These are phyloP conservation scores for Trichoderma atrobrunneum DNA, from an alignment of 2,329 filamentous ascomycete genomes.

Conservation along the genomic window DNA sequence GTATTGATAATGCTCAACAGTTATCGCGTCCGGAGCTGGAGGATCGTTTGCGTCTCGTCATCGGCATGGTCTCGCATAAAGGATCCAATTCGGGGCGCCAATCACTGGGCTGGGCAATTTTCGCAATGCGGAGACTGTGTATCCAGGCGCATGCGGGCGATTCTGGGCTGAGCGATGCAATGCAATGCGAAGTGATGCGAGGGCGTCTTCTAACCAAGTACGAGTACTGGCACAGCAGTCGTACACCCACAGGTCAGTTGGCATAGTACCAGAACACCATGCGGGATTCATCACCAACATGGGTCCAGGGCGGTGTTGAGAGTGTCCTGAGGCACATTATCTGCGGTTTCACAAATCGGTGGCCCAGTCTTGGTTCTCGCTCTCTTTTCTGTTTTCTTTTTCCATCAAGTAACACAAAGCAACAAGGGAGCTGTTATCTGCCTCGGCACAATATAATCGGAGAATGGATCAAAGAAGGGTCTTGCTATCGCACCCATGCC, in stretches of 20 bases:
- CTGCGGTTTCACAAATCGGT: conserved; percentile 4
- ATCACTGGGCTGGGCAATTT: not conserved
- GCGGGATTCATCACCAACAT: not conserved
- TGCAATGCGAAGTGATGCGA: not conserved
- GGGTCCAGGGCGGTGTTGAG: not conserved
- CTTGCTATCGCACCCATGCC: conserved; percentile 11
- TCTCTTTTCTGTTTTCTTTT: not conserved
- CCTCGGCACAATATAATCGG: not conserved
- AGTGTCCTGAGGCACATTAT: not conserved
- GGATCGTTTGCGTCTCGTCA: not conserved
- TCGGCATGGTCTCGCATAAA: not conserved
- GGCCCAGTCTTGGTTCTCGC: not conserved
- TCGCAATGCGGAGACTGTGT: not conserved
- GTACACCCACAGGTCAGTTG: not conserved
- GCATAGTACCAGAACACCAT: not conserved
- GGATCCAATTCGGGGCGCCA: not conserved
- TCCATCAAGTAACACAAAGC: not conserved
- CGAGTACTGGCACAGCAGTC: not conserved
- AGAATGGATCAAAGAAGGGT: not conserved
- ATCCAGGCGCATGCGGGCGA: not conserved
- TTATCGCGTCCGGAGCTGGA: not conserved
- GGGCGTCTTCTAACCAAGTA: not conserved
- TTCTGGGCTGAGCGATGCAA: not conserved
- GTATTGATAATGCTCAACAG: not conserved
- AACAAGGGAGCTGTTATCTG: not conserved